Evolutionary conservation across 441 rosid species (phyloP), one percentile per base, ranked within the genome.

Genomic region (Pelargonium cotyledonis): DNA sequence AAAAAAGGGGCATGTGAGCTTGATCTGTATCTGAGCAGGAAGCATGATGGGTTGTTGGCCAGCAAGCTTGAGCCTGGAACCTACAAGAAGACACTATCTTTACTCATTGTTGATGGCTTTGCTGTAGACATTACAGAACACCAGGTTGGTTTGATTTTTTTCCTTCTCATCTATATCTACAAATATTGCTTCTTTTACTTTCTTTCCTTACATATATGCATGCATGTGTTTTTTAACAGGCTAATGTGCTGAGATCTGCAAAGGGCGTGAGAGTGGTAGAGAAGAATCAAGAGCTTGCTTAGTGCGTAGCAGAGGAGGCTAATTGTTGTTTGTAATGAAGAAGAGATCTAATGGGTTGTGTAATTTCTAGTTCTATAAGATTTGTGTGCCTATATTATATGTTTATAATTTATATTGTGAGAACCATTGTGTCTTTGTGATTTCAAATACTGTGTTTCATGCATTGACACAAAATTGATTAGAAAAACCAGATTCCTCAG

Each of bases 41-140:
- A 88, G 81, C 97, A 90, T 47, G 92, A 88, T n/a, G 84, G 80
- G 55, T 68, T 90, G 60, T 67, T 90, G 80, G 84, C 85, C 4
- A 78, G 70, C 65, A 80, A 72, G 0, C 82, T 90, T 46, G 88
- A 79, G 64, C 68, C 78, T 23, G 91, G 91, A 6, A 80, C 74
- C 81, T 90, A 88, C 80, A 86, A 65, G 44, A 90, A 82, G 83
- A 86, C 89, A 11, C 55, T 80, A 5, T 88, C 92, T 67, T 71
- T 86, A 68, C 87, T 83, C 74, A 83, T 90, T 58, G 92, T 90
- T 31, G 92, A 90, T 78, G 97, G 89, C 2, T 90, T 90, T 69
- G 85, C 85, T 11, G 95, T 87, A 8, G 85, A 90, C 70, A 88
- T 88, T 73, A 83, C 88, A 0, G 85, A 86, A 74, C 80, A 85